A percentile compares a stretch with the other conserved stretches of the same genome.
phyloP scores from a whole-genome alignment of 345 rosid genomes.

The Populus nigra region DNA sequence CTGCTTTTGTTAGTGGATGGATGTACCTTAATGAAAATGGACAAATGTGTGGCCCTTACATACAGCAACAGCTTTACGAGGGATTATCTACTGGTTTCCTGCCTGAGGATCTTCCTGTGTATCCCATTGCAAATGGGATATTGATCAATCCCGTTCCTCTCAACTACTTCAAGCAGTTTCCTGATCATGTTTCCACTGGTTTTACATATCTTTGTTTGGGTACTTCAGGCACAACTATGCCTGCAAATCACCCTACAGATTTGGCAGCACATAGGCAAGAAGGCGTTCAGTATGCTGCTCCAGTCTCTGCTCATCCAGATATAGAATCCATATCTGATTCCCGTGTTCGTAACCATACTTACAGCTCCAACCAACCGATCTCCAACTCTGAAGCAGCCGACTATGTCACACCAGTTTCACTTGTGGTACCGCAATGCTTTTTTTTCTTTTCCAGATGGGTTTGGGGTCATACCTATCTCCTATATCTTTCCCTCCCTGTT shows the following conservation, averaged over 20 bases:
- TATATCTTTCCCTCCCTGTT: not conserved
- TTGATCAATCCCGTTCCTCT: constrained; percentile 65
- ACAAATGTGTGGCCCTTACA: constrained; percentile 91
- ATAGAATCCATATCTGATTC: constrained; percentile 33
- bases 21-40: constrained; percentile 79
- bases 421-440: constrained; percentile 45
- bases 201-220: constrained; percentile 53
- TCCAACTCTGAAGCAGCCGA: constrained; percentile 33
- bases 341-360: constrained; percentile 25
- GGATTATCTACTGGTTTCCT: constrained; percentile 81
- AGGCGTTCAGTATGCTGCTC: constrained; percentile 26
- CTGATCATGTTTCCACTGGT: constrained; percentile 81
- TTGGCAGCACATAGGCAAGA: constrained; percentile 26
- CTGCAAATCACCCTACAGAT: constrained; percentile 23
- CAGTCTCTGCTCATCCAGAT: constrained; percentile 22
- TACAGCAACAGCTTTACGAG: constrained; percentile 75
- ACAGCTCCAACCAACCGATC: constrained; percentile 25
- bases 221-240: constrained; percentile 25
- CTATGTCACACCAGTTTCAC: constrained; percentile 25
- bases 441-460: not conserved
- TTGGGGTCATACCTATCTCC: not conserved
- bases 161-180: constrained; percentile 81
- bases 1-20: constrained; percentile 73
- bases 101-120: constrained; percentile 81
- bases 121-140: constrained; percentile 65